Conservation (phyloP, 148 eudicot species). For the Fallopia convolvulus region DNA sequence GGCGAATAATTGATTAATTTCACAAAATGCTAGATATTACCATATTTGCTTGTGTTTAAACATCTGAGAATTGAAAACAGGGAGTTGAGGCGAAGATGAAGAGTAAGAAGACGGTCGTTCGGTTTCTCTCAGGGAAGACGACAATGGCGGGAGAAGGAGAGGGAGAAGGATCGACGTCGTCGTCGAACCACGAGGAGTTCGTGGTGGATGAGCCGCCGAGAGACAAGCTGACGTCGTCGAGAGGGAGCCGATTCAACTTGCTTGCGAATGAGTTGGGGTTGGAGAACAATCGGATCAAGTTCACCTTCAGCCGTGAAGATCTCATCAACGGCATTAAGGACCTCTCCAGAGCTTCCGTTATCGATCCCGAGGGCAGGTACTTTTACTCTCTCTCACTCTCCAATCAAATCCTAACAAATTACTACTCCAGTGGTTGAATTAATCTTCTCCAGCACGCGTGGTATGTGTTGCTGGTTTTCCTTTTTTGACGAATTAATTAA, state of each 20-base stretch:
- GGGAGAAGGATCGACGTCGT: constrained; percentile 17
- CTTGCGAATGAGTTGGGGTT: constrained; percentile 38
- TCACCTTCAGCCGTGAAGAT: constrained; percentile 26
- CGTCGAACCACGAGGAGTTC: constrained; percentile 24
- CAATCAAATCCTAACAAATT: neutral
- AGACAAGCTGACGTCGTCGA: constrained; percentile 31
- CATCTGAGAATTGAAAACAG: neutral
- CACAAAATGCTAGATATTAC: neutral
- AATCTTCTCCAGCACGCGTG: neutral
- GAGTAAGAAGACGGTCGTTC: constrained; percentile 26
- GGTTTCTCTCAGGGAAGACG: constrained; percentile 20
- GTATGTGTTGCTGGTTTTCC: neutral
- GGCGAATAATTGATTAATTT: too few species aligned
- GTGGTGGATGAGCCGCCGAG: constrained; percentile 35
- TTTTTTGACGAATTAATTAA: neutral
- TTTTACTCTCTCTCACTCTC: neutral
- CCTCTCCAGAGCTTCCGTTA: constrained; percentile 34
- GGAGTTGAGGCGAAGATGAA: constrained; percentile 10
- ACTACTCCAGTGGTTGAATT: neutral
- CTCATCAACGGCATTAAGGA: constrained; percentile 41
- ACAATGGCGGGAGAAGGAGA: neutral
- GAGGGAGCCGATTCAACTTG: constrained; percentile 39
- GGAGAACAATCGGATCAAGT: constrained; percentile 19
- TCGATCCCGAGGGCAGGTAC: constrained; percentile 62
- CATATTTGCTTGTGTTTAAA: neutral